phyloP scores from a whole-genome alignment of 2,329 filamentous ascomycete genomes.

The Colletotrichum endophyticum region DNA sequence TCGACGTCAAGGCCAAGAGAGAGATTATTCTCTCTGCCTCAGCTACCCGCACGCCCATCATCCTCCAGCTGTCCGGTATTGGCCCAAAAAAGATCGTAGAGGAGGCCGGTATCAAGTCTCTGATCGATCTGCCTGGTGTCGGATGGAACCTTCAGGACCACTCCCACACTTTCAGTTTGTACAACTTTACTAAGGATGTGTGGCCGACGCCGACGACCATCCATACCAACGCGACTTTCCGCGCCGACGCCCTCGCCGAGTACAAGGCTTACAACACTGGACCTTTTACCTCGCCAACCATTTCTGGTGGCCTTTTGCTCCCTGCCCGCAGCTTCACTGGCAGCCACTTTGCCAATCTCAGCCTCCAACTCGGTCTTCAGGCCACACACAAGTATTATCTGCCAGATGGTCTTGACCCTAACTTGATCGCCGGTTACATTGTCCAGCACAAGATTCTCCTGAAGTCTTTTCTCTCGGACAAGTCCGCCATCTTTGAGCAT shows the following conservation, averaged over 20 bases:
- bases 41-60: background rate
- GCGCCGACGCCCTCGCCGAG: background rate
- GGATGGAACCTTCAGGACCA: conserved; percentile 40
- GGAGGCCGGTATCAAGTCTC: background rate
- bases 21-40: background rate
- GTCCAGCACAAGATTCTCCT: conserved; percentile 23
- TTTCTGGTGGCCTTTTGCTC: conserved; percentile 21
- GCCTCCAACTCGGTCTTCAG: background rate
- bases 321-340: conserved; percentile 16
- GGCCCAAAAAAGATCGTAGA: background rate
- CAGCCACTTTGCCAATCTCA: conserved; percentile 15
- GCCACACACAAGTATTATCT: background rate
- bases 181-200: background rate
- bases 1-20: background rate
- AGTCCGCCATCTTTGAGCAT: conserved; percentile 29
- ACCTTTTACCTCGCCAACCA: conserved; percentile 16
- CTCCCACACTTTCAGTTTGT: conserved; percentile 16
- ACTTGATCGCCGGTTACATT: conserved; percentile 22
- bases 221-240: background rate
- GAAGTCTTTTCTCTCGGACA: conserved; percentile 12
- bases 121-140: conserved; percentile 5
- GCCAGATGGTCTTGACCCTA: conserved; percentile 9
- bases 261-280: background rate
- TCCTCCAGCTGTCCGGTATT: background rate
- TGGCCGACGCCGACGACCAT: background rate